phyloP scores from a whole-genome alignment of 441 rosid species.

The Gossypium trilobum region DNA sequence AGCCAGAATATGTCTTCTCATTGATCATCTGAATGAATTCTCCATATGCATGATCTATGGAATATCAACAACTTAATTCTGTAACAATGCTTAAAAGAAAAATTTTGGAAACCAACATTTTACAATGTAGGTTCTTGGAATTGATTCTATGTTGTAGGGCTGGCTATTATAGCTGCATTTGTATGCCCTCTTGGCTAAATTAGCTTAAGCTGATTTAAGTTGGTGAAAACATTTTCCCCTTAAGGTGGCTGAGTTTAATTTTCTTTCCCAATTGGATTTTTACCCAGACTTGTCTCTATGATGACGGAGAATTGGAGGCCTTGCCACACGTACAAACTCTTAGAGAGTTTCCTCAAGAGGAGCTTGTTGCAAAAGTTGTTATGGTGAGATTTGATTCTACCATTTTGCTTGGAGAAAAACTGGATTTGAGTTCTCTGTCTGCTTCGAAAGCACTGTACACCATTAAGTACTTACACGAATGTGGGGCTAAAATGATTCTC shows the following conservation, averaged over 20 bases:
- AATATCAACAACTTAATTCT: not conserved
- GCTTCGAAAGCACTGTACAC: conserved; percentile 36
- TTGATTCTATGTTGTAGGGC: not conserved
- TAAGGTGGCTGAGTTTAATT: conserved; percentile 12
- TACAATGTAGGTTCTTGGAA: not conserved
- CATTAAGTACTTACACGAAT: conserved; percentile 37
- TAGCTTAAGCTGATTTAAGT: not conserved
- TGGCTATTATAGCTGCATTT: not conserved
- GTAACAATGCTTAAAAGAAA: not conserved
- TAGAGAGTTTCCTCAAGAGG: conserved; percentile 38
- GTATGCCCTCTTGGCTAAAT: not conserved
- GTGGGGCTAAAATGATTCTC: conserved; percentile 49
- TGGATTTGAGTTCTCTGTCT: conserved; percentile 27
- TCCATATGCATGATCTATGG: not conserved
- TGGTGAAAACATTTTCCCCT: not conserved
- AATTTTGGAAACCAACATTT: not conserved
- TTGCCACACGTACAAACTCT: conserved; percentile 57
- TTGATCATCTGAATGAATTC: not conserved
- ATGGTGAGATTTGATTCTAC: conserved; percentile 62
- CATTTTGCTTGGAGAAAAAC: conserved; percentile 35
- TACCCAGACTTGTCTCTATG: conserved; percentile 25
- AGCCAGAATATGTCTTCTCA: not conserved
- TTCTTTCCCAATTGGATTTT: conserved; percentile 11
- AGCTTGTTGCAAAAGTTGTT: conserved; percentile 51
- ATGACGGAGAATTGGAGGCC: conserved; percentile 26